Conservation (phyloP, 1,284 basidiomycete species). For the Kalmanozyma brasiliensis region DNA sequence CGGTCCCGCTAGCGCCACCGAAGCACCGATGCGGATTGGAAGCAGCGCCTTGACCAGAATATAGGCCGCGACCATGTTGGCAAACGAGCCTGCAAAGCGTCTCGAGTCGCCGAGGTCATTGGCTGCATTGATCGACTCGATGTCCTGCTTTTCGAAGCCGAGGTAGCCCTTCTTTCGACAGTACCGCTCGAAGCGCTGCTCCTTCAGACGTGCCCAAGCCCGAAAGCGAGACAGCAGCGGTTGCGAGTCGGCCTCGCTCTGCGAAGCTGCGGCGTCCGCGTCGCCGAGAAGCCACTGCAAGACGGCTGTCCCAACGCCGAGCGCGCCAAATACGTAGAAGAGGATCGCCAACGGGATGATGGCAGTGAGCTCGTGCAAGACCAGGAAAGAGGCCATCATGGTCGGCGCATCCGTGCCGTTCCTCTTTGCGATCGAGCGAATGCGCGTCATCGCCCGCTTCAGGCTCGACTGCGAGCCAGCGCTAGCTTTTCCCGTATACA, state of each 20-base stretch:
- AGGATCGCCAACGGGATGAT: slow-evolving; percentile 79
- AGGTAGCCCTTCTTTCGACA: slow-evolving; percentile 83
- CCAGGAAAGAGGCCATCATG: slow-evolving; percentile 79
- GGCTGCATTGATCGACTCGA: slow-evolving; percentile 25
- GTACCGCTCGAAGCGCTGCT: slow-evolving; percentile 75
- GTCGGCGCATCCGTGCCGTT: slow-evolving; percentile 78
- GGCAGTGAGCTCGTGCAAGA: slow-evolving; percentile 89
- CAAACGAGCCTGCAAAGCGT: slow-evolving; percentile 71
- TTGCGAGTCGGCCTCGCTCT: slow-evolving; percentile 6
- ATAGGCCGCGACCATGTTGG: slow-evolving; percentile 78
- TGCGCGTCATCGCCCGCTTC: slow-evolving; percentile 27
- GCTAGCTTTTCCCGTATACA: slow-evolving; percentile 22
- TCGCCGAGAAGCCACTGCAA: slow-evolving; percentile 69
- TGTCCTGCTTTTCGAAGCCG: slow-evolving; percentile 76
- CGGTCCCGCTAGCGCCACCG: slow-evolving; percentile 79
- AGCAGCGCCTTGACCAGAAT: slow-evolving; percentile 83
- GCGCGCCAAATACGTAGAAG: slow-evolving; percentile 77
- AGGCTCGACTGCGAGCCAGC: slow-evolving; percentile 23
- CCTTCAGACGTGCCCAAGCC: slow-evolving; percentile 32
- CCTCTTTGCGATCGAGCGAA: slow-evolving; percentile 44
- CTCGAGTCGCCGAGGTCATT: slow-evolving; percentile 56
- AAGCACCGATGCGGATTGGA: slow-evolving; percentile 79
- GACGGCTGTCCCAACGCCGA: slow-evolving; percentile 79
- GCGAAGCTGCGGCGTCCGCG: neutral
- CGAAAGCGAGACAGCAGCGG: slow-evolving; percentile 16